Percentiles rank a stretch among this genome's conserved stretches.
phyloP scores from a whole-genome alignment of 2,329 filamentous ascomycete species.

The Xylogone sp. region DNA sequence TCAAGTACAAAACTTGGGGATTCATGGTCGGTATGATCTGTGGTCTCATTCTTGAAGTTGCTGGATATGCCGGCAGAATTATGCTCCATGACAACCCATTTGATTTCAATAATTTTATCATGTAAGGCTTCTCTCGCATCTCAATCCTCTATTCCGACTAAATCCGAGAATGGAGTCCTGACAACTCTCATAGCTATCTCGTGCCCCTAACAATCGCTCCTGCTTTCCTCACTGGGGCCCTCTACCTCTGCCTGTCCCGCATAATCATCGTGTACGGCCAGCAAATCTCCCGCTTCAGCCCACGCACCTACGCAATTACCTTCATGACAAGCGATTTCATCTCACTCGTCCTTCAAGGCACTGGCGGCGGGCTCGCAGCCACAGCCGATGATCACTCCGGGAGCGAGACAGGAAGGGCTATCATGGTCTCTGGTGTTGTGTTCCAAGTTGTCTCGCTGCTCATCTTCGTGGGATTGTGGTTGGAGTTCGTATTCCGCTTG shows the following conservation, averaged over 20 bases:
- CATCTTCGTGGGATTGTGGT: slow-evolving; percentile 24
- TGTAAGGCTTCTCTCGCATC: slow-evolving; percentile 36
- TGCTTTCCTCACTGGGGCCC: slow-evolving; percentile 56
- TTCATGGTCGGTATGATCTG: slow-evolving; percentile 48
- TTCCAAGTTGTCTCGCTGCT: slow-evolving; percentile 50
- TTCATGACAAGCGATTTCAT: slow-evolving; percentile 60
- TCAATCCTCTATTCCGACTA: slow-evolving; percentile 1
- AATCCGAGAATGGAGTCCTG: slow-evolving; percentile 2
- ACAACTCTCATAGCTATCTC: slow-evolving; percentile 28
- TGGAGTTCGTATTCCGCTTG: slow-evolving; percentile 19
- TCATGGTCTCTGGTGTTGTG: slow-evolving; percentile 55
- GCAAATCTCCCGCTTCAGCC: slow-evolving; percentile 39
- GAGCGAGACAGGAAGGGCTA: slow-evolving; percentile 41
- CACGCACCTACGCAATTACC: slow-evolving; percentile 42
- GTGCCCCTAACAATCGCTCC: slow-evolving; percentile 58
- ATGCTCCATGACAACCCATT: slow-evolving; percentile 49
- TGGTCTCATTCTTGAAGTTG: slow-evolving; percentile 48
- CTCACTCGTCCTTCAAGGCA: slow-evolving; percentile 54
- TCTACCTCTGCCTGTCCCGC: slow-evolving; percentile 55
- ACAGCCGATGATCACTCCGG: slow-evolving; percentile 5
- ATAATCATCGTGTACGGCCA: slow-evolving; percentile 41
- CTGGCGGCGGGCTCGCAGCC: slow-evolving; percentile 50
- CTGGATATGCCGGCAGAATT: slow-evolving; percentile 55
- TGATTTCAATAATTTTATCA: slow-evolving; percentile 38
- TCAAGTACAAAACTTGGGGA: slow-evolving; percentile 52